phyloP scores from a whole-genome alignment of 1,284 basidiomycete species.

The Stygiomarasmius scandens region DNA sequence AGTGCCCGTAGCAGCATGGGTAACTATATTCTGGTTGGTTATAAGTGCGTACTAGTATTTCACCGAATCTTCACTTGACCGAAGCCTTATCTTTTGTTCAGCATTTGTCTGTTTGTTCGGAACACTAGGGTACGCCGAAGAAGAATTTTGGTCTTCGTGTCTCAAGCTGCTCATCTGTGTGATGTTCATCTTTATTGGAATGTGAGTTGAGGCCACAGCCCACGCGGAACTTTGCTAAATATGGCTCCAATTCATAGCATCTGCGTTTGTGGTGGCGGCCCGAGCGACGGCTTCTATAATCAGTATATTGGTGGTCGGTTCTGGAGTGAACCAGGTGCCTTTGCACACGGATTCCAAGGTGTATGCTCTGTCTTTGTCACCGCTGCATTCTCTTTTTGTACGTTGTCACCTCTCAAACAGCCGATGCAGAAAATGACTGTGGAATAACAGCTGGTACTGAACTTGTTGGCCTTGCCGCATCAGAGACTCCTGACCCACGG shows the following conservation, averaged over 20 bases:
- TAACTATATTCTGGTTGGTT: constrained; percentile 48
- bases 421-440: too few species aligned
- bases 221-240: background rate
- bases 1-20: constrained; percentile 45
- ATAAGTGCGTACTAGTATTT: background rate
- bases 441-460: constrained; percentile 71
- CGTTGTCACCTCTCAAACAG: constrained; percentile 16
- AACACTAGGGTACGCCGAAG: constrained; percentile 52
- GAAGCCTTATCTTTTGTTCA: constrained; percentile 23
- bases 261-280: constrained; percentile 50
- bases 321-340: constrained; percentile 56
- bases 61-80: too few species aligned
- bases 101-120: constrained; percentile 42
- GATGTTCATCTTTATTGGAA: constrained; percentile 56
- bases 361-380: constrained; percentile 48
- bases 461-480: constrained; percentile 67
- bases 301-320: constrained; percentile 46
- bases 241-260: constrained; percentile 25
- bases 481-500: constrained; percentile 60
- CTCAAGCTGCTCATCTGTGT: constrained; percentile 59
- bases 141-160: constrained; percentile 59
- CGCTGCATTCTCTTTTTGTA: constrained; percentile 62
- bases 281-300: constrained; percentile 36
- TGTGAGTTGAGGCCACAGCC: constrained; percentile 31
- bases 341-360: constrained; percentile 50